These are phyloP conservation scores for Barnettozyma siamensis DNA, from an alignment of 805 yeast genomes.

Conservation along the genomic window DNA sequence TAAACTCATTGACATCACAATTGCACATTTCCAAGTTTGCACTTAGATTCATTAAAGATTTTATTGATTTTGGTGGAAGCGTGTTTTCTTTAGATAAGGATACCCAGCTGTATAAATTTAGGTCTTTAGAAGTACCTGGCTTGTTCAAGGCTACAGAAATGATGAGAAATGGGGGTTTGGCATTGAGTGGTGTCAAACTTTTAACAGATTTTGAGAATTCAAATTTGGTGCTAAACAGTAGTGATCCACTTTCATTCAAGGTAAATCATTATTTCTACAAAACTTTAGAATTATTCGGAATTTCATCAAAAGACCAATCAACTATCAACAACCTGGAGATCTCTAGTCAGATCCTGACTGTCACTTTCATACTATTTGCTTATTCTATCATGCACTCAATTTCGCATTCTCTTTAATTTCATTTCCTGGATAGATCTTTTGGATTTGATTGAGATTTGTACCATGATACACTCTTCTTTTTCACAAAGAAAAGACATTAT, in stretches of 20 bases:
- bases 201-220: conserved; percentile 17
- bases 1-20: conserved; percentile 18
- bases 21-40: conserved; percentile 17
- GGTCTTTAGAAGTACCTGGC: conserved; percentile 16
- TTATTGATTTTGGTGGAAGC: conserved; percentile 18
- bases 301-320: background rate
- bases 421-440: conserved; percentile 5
- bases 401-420: conserved; percentile 9
- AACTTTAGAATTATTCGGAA: conserved; percentile 9
- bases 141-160: conserved; percentile 16
- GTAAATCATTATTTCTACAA: conserved; percentile 13
- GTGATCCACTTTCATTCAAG: conserved; percentile 12
- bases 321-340: conserved; percentile 2
- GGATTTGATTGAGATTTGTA: conserved; percentile 16
- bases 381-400: conserved; percentile 19
- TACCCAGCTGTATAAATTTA: conserved; percentile 8
- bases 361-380: conserved; percentile 18
- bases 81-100: conserved; percentile 16
- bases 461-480: conserved; percentile 9
- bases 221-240: too few relatives aligned
- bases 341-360: conserved; percentile 14
- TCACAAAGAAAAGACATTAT: conserved; percentile 4
- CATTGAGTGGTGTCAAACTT: conserved; percentile 17
- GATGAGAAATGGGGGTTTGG: conserved; percentile 15
- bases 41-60: conserved; percentile 17